These are phyloP conservation scores for Diaporthe ampelina DNA, from an alignment of 2,329 filamentous ascomycete species.

Conservation along the genomic window DNA sequence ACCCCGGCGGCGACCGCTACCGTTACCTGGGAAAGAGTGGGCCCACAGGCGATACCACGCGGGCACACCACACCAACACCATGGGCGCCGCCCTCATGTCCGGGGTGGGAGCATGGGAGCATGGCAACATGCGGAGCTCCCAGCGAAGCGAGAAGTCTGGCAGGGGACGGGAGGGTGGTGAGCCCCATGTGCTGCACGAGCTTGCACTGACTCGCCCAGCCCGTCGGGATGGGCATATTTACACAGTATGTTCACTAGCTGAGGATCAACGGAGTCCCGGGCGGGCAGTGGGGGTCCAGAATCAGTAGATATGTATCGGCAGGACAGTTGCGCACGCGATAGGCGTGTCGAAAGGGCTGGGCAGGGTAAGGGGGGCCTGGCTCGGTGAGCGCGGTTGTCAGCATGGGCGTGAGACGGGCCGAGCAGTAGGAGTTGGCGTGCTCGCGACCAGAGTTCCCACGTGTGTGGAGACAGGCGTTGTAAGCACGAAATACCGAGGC, in stretches of 20 bases:
- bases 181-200: conserved; percentile 4
- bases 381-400: conserved; percentile 22
- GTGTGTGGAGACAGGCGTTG: conserved; percentile 12
- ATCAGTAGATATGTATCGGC: background rate
- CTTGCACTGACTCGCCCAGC: conserved; percentile 22
- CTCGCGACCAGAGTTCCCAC: conserved; percentile 23
- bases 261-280: background rate
- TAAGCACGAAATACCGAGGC: conserved; percentile 27
- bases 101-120: conserved; percentile 3
- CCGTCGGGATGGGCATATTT: conserved; percentile 8
- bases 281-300: background rate
- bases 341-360: background rate
- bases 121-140: conserved; percentile 7
- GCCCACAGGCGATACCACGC: conserved; percentile 21
- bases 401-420: conserved; percentile 21
- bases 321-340: background rate
- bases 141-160: background rate
- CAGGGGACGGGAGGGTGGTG: background rate
- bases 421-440: conserved; percentile 29
- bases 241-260: background rate
- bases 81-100: background rate
- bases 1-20: conserved; percentile 23
- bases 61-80: conserved; percentile 15
- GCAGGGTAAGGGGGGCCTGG: background rate
- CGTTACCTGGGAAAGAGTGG: conserved; percentile 17